These are phyloP conservation scores for Musa acuminata DNA, from an alignment of 176 grass and related monocot species.

Conservation along the genomic window DNA sequence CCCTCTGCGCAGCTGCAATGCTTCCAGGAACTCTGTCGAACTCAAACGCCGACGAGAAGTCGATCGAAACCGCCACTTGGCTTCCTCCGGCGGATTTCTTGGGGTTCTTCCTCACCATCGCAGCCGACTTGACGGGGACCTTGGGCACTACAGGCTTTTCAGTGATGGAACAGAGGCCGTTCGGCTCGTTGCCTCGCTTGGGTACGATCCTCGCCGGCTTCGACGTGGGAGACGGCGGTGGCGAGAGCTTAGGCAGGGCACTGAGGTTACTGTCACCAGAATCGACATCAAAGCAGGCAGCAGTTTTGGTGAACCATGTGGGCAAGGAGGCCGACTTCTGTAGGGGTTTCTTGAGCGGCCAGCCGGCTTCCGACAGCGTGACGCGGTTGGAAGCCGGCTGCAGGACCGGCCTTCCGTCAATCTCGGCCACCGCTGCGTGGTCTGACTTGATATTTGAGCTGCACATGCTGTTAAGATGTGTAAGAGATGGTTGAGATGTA, in stretches of 20 bases:
- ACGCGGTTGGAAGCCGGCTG: constrained; percentile 21
- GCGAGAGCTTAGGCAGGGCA: not conserved
- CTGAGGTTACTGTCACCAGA: too few species aligned
- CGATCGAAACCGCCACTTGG: constrained; percentile 21
- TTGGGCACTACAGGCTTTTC: not conserved
- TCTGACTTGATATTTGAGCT: constrained; percentile 4
- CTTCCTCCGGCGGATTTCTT: constrained; percentile 22
- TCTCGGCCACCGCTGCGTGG: not conserved
- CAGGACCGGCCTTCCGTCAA: constrained; percentile 6
- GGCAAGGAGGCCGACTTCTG: constrained; percentile 11
- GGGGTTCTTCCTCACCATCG: constrained; percentile 22
- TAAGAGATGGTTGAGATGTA: not conserved
- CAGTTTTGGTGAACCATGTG: not conserved
- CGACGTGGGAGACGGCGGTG: not conserved
- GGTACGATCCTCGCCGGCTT: not conserved
- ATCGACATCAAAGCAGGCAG: not conserved
- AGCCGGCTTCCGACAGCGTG: not conserved
- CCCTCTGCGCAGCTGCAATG: constrained; percentile 53
- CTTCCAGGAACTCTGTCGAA: constrained; percentile 30
- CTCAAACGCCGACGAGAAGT: constrained; percentile 14
- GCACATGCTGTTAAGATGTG: not conserved
- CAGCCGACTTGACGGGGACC: not conserved
- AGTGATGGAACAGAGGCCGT: constrained; percentile 1
- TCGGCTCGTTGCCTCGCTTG: not conserved
- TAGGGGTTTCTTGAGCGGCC: not conserved